Evolutionary conservation across 345 rosid genomes (phyloP), one percentile per base, ranked within the genome.

Genomic region (Firmiana major): DNA sequence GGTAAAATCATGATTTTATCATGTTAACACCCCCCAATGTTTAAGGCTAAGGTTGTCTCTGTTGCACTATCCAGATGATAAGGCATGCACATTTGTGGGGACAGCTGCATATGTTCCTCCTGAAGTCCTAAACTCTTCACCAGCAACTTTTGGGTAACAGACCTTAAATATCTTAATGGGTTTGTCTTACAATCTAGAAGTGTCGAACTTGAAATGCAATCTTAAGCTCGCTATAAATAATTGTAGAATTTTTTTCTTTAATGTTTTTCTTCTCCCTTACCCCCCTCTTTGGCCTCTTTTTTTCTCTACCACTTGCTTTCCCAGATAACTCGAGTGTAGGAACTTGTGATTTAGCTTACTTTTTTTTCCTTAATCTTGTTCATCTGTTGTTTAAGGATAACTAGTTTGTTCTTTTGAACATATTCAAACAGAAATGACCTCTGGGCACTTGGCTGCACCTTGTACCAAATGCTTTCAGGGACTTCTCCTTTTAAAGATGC

Each of bases 51-150:
- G 65, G 48, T 59, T 51, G n/a, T 28, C 10, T 70, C 24, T 78
- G 38, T 21, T 79, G 40, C 48, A 68, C 80, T 76, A 38, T 77
- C 75, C 86, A 95, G 99, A 92, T 81, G 99, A 97, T 80, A 97
- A 94, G 87, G 95, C 91, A 13, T 92, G 97, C 86, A 93, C 94
- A 8, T 93, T 96, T 78, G 98, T 96, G 58, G 99, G 99, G 40
- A 97, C 99, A 73, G 99, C 99, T 36, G 98, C 99, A n/a, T 97
- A 97, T 78, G 98, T 95, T 48, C 98, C 99, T 82, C 98, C 98
- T 12, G 98, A 95, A 89, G 99, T 93, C 80, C 97, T 93, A 73
- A 92, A 93, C 81, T 93, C 99, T 72, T 95, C 99, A 71, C 98
- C 99, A 0, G 97, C 98, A 76, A 95, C 98, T 64, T 88, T 93